Conservation (phyloP, 2,329 filamentous ascomycete genomes). For the Penicillium sp. region DNA sequence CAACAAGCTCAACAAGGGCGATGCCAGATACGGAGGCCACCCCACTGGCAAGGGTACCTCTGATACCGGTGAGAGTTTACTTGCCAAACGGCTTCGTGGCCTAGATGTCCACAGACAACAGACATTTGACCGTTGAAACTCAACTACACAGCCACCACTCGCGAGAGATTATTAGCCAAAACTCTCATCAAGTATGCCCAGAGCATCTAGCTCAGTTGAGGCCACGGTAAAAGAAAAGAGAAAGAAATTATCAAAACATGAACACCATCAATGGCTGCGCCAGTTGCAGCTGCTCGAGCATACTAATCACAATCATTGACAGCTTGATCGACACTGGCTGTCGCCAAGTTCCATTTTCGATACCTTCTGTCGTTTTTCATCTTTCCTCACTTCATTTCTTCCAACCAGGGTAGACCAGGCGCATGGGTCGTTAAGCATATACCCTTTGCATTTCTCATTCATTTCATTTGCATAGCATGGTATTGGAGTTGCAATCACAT, state of each 20-base stretch:
- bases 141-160: neutral
- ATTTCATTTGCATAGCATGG: neutral
- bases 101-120: conserved; percentile 52
- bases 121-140: conserved; percentile 6
- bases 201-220: neutral
- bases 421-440: conserved; percentile 9
- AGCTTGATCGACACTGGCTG: neutral
- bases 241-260: neutral
- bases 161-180: neutral
- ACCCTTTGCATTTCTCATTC: conserved; percentile 4
- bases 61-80: conserved; percentile 62
- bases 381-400: neutral
- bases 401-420: neutral
- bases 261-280: neutral
- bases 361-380: neutral
- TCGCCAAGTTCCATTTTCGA: neutral
- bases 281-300: neutral
- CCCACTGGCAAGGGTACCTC: conserved; percentile 38
- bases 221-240: neutral
- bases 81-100: conserved; percentile 68
- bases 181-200: neutral
- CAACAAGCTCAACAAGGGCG: conserved; percentile 67
- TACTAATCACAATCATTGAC: neutral
- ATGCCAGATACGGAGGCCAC: conserved; percentile 63
- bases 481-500: neutral